These are phyloP conservation scores for Yamadazyma spencermartinsiae DNA, from an alignment of 1,139 yeast genomes.

Conservation along the genomic window DNA sequence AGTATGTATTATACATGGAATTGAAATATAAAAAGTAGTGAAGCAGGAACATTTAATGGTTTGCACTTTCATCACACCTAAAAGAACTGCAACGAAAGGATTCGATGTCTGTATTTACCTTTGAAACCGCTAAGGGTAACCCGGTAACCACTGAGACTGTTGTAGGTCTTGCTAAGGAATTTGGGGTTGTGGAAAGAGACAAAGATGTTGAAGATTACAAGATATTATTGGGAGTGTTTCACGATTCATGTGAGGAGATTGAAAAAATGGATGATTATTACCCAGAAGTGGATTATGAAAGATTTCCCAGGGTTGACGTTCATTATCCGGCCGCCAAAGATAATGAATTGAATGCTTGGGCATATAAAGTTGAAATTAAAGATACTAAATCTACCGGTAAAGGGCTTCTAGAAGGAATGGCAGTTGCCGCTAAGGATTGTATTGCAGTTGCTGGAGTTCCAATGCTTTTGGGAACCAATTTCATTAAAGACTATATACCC, in stretches of 20 bases:
- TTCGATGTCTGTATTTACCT: conserved; percentile 15
- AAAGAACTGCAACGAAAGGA: neutral
- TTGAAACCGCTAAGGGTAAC: conserved; percentile 14
- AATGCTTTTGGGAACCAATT: conserved; percentile 34
- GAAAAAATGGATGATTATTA: conserved; percentile 19
- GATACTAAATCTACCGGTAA: conserved; percentile 5
- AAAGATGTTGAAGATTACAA: conserved; percentile 16
- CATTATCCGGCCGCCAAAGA: conserved; percentile 20
- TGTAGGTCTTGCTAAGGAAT: conserved; percentile 8
- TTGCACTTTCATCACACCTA: neutral
- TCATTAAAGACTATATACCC: conserved; percentile 28
- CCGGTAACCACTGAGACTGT: conserved; percentile 17
- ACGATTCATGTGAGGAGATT: conserved; percentile 20
- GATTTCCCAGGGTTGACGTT: conserved; percentile 30
- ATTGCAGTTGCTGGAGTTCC: conserved; percentile 34
- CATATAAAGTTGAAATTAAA: conserved; percentile 10
- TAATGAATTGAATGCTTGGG: conserved; percentile 19
- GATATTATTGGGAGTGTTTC: conserved; percentile 21
- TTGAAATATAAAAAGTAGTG: neutral
- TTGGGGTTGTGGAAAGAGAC: conserved; percentile 15
- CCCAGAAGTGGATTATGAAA: conserved; percentile 20
- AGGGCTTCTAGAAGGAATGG: conserved; percentile 5
- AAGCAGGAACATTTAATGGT: neutral
- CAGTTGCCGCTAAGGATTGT: conserved; percentile 25
- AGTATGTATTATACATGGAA: too few relatives aligned